phyloP scores from a whole-genome alignment of 2,329 filamentous ascomycete species.

The Nemania bipapillata region DNA sequence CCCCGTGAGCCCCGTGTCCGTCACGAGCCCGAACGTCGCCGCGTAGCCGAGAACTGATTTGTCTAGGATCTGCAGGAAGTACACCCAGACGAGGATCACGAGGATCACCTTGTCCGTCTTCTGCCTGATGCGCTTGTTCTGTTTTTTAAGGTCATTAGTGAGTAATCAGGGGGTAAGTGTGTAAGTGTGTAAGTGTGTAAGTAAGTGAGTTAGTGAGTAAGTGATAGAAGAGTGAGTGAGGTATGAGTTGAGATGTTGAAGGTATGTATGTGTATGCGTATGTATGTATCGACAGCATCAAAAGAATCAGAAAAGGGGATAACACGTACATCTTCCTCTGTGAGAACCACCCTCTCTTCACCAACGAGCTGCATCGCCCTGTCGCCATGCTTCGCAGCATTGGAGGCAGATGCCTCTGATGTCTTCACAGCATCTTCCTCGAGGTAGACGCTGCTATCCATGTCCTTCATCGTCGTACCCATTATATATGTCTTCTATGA shows the following conservation, averaged over 20 bases:
- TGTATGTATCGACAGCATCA: background rate
- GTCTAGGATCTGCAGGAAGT: constrained; percentile 72
- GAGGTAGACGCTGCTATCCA: constrained; percentile 22
- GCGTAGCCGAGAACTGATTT: constrained; percentile 70
- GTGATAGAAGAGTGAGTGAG: background rate
- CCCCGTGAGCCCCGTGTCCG: constrained; percentile 67
- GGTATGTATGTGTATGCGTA: too few species aligned
- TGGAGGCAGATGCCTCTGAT: background rate
- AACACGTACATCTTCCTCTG: constrained; percentile 38
- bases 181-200: background rate
- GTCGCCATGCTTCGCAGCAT: constrained; percentile 32
- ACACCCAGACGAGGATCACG: constrained; percentile 65
- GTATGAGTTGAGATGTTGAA: background rate
- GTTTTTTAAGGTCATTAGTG: constrained; percentile 1
- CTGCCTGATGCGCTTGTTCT: constrained; percentile 40
- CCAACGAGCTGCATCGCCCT: constrained; percentile 30
- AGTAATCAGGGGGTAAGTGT: background rate
- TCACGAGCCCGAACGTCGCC: constrained; percentile 70
- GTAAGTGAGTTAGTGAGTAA: background rate
- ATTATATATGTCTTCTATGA: constrained; percentile 8
- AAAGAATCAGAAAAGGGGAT: background rate
- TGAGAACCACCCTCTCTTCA: constrained; percentile 35
- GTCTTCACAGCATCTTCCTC: constrained; percentile 27
- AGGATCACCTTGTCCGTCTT: constrained; percentile 57
- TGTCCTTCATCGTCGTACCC: constrained; percentile 21